Evolutionary conservation across 208 protist genomes (phyloP), one percentile per base, ranked within the genome.

Genomic region (Chromosphaera perkinsii): DNA sequence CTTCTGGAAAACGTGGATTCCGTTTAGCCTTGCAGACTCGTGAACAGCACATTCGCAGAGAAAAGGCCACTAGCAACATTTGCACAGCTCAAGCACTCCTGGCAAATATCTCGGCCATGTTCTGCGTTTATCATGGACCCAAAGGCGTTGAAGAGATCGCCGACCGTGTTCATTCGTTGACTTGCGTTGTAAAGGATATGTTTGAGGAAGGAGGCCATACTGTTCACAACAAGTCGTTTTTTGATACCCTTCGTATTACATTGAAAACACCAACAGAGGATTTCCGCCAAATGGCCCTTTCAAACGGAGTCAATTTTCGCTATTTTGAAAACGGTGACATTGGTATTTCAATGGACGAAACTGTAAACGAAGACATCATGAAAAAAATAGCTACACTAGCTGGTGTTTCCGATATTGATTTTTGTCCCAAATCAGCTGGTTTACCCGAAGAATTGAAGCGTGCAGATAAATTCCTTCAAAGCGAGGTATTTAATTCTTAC

Each of bases 41-140:
- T 56, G 95, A 98, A 83, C 94, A 97, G 82, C 93, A 98, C 83
- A 97, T 98, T 79, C 91, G 95, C 63, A 78, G 92, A 24, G 92
- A 96, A 68, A 86, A 89, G 37, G 90, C 90, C 7, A 92, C 88
- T 20, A 90, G 85, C 33, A 98, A 98, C 81, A 97, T 98, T 69
- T 97, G 94, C 78, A 98, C 95, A 2, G 90, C 94, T 36, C 91
- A 95, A 83, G 93, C 93, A 2, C 82, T 98, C 22, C 78, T 97
- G 3, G 94, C 94, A 10, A 97, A 96, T 76, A 91, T 95, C 55
- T 83, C 88, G 56, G 92, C 89, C 60, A 92, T 97, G 71, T 98
- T 97, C 82, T 90, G 78, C 22, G 81, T 97, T 47, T 98, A 97
- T 80, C 95, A 98, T 73, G 95, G 95, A 20, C 90, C 92, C 32